phyloP scores from a whole-genome alignment of 2,329 filamentous ascomycete species.

The Teratosphaeria viscida region DNA sequence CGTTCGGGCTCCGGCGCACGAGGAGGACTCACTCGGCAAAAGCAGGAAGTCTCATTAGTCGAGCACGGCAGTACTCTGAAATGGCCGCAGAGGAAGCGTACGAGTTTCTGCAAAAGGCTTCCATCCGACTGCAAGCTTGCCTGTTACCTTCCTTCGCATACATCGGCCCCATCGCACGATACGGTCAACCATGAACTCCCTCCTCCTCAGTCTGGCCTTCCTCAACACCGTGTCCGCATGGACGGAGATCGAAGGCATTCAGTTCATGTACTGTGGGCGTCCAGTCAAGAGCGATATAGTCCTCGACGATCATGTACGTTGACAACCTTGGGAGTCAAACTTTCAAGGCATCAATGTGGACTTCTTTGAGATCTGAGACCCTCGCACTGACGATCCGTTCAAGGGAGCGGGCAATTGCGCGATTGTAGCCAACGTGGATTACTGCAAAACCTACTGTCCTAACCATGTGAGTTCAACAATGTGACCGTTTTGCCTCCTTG shows the following conservation, averaged over 20 bases:
- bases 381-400: not conserved
- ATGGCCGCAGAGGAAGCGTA: not conserved
- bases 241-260: not conserved
- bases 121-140: not conserved
- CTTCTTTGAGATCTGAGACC: not conserved
- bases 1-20: too few species aligned
- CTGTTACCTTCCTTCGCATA: not conserved
- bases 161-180: not conserved
- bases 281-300: not conserved
- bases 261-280: not conserved
- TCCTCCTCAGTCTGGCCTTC: not conserved
- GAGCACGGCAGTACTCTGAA: not conserved
- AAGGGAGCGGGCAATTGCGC: not conserved
- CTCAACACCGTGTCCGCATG: not conserved
- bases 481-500: not conserved
- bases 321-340: too few species aligned
- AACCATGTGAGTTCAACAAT: not conserved
- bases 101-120: not conserved
- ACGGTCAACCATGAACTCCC: not conserved
- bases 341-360: not conserved
- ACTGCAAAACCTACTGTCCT: not conserved
- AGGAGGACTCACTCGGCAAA: too few species aligned
- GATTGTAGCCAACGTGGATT: not conserved
- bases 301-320: not conserved
- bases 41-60: too few species aligned